Base-by-base conservation (phyloP, 2,329 filamentous ascomycete genomes). In the Pseudogymnoascus sp. region DNA sequence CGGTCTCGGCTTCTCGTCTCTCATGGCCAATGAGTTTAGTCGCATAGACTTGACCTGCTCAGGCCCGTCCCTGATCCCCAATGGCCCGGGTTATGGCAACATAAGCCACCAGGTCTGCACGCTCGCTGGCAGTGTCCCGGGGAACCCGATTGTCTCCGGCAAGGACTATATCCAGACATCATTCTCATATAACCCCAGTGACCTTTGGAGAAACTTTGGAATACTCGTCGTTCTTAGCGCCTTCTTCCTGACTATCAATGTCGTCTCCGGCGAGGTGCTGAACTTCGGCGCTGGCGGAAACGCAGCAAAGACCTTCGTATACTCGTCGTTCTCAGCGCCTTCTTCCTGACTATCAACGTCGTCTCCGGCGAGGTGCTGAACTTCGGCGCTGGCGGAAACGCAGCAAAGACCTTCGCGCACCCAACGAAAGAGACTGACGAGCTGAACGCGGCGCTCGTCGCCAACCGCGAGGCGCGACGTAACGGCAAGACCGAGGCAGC, bases 311-410 rank as follows among this genome's bases (percentile, higher is more conserved):
- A 86, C 92, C 61, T 96, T 89, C 73, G 81, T 7, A 84, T 86
- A 60, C 68, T 87, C 41, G 85, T 83, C 78, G 84, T 79, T 0
- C 88, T 79, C 78, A 88, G 85, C 83, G 78, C 72, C 6, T 71
- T 88, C 0, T 88, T 82, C 63, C 81, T 84, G 10, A 78, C 63
- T 2, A 68, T 87, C 3, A 89, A 86, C 0, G 79, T 89, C 49
- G 70, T 80, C 61, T 77, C 78, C 23, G 45, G 92, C 8, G 45
- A 55, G 23, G 89, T 86, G 0, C 74, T 74, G 0, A 74, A 75
- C 14, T 89, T 86, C 86, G 89, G 90, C 43, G 88, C 89, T 72
- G 91, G 88, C 6, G 91, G 91, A n/a, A 91, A 88, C 69, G 83
- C 88, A 0, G 86, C 91, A 23, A 92, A 89, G 33, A 86, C 92